Evolutionary conservation across 257 asterid species (phyloP).

Genomic region (Salvia hispanica): DNA sequence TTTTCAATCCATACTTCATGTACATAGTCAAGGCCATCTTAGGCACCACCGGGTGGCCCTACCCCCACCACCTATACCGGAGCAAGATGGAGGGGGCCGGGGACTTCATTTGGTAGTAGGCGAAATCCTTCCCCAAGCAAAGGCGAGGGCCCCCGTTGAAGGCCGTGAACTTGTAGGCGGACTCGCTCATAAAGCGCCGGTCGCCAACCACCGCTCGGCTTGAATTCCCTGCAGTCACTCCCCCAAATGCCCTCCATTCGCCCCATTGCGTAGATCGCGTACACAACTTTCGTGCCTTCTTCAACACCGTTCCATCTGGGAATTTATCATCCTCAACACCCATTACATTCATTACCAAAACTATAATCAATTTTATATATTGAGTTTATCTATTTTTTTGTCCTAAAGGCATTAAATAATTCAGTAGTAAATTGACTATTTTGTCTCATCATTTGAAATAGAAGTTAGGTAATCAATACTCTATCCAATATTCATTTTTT

Average conservation of each 20-base stretch:
- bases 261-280: slow-evolving; percentile 92
- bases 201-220: slow-evolving; percentile 90
- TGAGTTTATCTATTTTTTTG: no score
- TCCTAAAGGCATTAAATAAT: no score
- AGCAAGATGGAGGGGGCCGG: slow-evolving; percentile 76
- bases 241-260: slow-evolving; percentile 95
- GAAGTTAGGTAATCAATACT: no score
- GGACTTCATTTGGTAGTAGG: slow-evolving; percentile 92
- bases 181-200: slow-evolving; percentile 76
- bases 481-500: no score
- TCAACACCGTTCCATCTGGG: slow-evolving; percentile 83
- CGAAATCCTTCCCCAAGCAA: slow-evolving; percentile 92
- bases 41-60: slow-evolving; percentile 65
- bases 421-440: no score
- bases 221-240: slow-evolving; percentile 73
- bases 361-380: no score
- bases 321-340: slow-evolving; percentile 81
- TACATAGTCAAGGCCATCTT: slow-evolving; percentile 91
- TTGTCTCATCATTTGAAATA: no score
- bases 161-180: slow-evolving; percentile 92
- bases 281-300: slow-evolving; percentile 85
- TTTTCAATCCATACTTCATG: slow-evolving; percentile 81
- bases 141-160: slow-evolving; percentile 96
- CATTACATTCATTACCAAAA: not conserved
- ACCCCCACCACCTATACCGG: slow-evolving; percentile 60